phyloP scores from a whole-genome alignment of 1,139 yeast genomes.

The Sugiyamaella japonica region DNA sequence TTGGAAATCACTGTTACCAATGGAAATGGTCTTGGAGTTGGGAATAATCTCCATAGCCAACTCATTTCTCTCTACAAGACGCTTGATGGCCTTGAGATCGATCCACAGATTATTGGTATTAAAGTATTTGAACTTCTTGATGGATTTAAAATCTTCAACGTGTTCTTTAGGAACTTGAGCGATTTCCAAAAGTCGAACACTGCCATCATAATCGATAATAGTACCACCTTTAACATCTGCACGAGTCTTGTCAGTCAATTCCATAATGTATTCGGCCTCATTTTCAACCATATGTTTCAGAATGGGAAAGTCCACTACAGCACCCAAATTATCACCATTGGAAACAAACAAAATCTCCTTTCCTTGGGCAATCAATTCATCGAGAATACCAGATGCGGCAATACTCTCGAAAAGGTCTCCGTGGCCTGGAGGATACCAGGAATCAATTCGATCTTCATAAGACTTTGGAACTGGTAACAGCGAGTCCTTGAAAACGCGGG shows the following conservation, averaged over 20 bases:
- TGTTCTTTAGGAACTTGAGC: conserved; percentile 99
- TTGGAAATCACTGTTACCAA: conserved; percentile 74
- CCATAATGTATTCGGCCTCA: conserved; percentile 94
- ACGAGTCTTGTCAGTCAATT: conserved; percentile 96
- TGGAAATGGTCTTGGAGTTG: conserved; percentile 77
- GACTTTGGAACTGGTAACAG: conserved; percentile 87
- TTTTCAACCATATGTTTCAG: conserved; percentile 91
- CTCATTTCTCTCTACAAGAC: conserved; percentile 81
- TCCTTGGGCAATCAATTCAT: conserved; percentile 86
- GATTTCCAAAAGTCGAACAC: conserved; percentile 90
- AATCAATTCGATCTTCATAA: conserved; percentile 70
- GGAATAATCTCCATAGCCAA: conserved; percentile 94
- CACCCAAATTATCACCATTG: conserved; percentile 97
- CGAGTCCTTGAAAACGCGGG: conserved; percentile 93
- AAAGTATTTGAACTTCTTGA: conserved; percentile 96
- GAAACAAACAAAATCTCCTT: conserved; percentile 94
- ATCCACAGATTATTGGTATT: conserved; percentile 98
- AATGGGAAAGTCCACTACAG: conserved; percentile 91
- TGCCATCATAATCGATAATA: conserved; percentile 91
- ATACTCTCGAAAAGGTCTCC: conserved; percentile 95
- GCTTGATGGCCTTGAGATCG: conserved; percentile 89
- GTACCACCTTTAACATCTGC: conserved; percentile 99
- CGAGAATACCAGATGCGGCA: conserved; percentile 88
- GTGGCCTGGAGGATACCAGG: conserved; percentile 99
- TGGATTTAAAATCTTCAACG: conserved; percentile 96